Percentiles rank a stretch among this genome's conserved stretches.
Conservation (phyloP, 2,329 filamentous ascomycete genomes). For the Cryphonectria naterciae region DNA sequence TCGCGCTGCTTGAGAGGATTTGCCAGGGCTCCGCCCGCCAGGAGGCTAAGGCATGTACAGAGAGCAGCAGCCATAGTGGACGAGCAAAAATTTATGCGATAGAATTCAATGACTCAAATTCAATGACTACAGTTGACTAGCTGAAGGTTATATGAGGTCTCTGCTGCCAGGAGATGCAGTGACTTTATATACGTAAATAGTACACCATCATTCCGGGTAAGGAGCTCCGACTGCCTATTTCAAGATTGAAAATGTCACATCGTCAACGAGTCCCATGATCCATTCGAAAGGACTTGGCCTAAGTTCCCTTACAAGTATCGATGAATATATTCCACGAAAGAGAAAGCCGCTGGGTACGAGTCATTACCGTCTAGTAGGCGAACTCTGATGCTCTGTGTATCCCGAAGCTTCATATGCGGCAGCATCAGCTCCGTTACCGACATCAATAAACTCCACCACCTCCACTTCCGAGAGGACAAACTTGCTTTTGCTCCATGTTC, state of each 20-base stretch:
- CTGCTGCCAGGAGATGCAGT: neutral
- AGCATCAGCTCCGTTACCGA: slow-evolving; percentile 10
- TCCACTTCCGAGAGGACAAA: slow-evolving; percentile 14
- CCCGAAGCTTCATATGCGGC: neutral
- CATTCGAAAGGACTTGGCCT: neutral
- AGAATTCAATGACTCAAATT: neutral
- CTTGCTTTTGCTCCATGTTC: neutral
- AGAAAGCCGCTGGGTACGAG: neutral
- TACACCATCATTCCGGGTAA: neutral
- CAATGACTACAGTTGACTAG: neutral
- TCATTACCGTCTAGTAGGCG: neutral
- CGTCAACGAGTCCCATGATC: neutral
- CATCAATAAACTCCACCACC: slow-evolving; percentile 12
- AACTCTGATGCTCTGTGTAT: neutral
- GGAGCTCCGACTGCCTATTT: neutral
- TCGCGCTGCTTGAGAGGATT: slow-evolving; percentile 18
- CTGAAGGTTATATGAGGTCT: neutral
- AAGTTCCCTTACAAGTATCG: neutral
- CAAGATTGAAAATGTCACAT: neutral
- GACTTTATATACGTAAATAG: slow-evolving; percentile 11
- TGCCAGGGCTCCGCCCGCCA: slow-evolving; percentile 2
- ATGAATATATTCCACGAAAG: slow-evolving; percentile 16
- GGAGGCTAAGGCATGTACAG: slow-evolving; percentile 11
- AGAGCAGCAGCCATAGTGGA: slow-evolving; percentile 11
- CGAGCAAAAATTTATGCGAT: neutral